Conservation (phyloP, 495 filamentous ascomycete genomes). For the Tuber microsphaerosporum region DNA sequence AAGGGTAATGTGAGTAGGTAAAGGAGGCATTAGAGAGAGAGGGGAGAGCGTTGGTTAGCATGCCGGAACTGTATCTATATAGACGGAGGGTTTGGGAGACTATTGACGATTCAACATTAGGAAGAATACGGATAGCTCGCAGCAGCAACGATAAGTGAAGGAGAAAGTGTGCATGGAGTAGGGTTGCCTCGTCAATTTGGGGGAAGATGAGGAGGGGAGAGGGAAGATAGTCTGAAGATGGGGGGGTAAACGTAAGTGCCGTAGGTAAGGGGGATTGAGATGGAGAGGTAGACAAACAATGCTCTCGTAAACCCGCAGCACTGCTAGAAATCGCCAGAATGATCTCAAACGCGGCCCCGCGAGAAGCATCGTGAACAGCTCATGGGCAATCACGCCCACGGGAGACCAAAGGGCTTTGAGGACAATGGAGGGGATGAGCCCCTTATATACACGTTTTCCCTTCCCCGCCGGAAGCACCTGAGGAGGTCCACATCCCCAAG, state of each 20-base stretch:
- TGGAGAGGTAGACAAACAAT: background rate
- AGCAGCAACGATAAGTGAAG: background rate
- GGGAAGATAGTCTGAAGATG: background rate
- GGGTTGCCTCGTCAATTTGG: background rate
- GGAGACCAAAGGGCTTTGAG: background rate
- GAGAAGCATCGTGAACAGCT: conserved; percentile 1
- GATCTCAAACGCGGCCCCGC: background rate
- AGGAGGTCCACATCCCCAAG: background rate
- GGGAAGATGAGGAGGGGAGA: background rate
- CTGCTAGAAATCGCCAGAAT: background rate
- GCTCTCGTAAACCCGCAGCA: background rate
- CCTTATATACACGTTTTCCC: background rate
- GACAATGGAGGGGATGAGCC: background rate
- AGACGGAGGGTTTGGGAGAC: background rate
- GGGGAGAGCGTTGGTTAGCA: background rate
- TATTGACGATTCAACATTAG: background rate
- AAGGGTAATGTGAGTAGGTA: background rate
- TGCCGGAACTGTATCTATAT: background rate
- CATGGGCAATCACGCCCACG: background rate
- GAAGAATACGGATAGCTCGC: background rate
- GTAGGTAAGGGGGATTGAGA: background rate
- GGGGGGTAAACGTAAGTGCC: background rate
- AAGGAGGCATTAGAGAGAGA: background rate
- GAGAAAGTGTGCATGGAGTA: background rate
- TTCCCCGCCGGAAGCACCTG: background rate